Evolutionary conservation across 352 stramenopile species (phyloP), one percentile per base, ranked within the genome.

Genomic region (Globisporangium cystogenes): DNA sequence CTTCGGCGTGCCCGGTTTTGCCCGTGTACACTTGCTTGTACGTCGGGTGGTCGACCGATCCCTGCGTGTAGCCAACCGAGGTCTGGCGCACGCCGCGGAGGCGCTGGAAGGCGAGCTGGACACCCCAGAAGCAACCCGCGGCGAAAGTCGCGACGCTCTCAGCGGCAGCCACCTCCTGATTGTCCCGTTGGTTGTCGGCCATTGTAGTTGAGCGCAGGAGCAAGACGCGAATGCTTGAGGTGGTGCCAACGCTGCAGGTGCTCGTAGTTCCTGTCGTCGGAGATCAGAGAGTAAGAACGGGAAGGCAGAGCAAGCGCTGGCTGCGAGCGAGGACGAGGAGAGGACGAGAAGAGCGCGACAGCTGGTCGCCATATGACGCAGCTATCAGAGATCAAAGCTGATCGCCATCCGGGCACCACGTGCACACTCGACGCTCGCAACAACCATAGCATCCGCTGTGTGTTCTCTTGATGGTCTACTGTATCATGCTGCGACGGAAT

Each of bases 51-150:
- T 84, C 68, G 8, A 39, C 33, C 12, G 63, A 47, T 40, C 92
- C 86, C 54, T 94, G 87, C 8, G 74, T 72, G 63, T 96, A 96
- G 29, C 87, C 87, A 10, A 99, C 96, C 0, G 82, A 70, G 7
- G 96, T 99, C 47, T 92, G 72, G 2, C 91, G 59, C n/a, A 99
- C 91, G 29, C 97, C 97, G 4, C 78, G 74, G 16, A 98, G 65
- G 48, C 97, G 85, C 72, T 98, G 92, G 72, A 98, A 99, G 7
- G 90, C 91, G 29, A 99, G 65, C 73, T 99, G 90, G 27, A 98
- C 77, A 45, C 96, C 95, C 97, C 96, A 99, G 72, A 99, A 99
- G 70, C 97, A 99, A 20, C 97, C 97, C 41, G 92, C 90, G 7
- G 93, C 97, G 74, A 99, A 98, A 4, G 95, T 99, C 18, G 94